A percentile compares a stretch with the other conserved stretches of the same genome.
These are phyloP conservation scores for Cladosporium sp. DNA, from an alignment of 2,329 filamentous ascomycete species.

Conservation along the genomic window DNA sequence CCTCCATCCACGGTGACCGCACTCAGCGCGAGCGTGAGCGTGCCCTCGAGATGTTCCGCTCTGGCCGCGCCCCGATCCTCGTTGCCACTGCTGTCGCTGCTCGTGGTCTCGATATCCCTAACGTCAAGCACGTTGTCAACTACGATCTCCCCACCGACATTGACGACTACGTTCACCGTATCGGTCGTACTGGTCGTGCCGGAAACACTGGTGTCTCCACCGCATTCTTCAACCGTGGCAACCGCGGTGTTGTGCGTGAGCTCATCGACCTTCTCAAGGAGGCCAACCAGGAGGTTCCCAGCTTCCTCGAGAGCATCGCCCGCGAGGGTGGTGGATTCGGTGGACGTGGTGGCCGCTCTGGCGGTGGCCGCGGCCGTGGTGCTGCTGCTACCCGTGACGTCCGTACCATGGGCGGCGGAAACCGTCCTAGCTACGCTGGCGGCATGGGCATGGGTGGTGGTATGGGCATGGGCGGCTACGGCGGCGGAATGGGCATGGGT, in stretches of 20 bases:
- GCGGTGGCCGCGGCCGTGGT: conserved; percentile 71
- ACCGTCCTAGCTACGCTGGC: conserved; percentile 59
- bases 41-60: conserved; percentile 95
- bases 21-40: conserved; percentile 98
- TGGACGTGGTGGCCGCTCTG: conserved; percentile 60
- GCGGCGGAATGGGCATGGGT: conserved; percentile 37
- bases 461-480: conserved; percentile 34
- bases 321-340: conserved; percentile 83
- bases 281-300: conserved; percentile 92
- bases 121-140: conserved; percentile 96
- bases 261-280: conserved; percentile 97
- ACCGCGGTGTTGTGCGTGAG: conserved; percentile 94
- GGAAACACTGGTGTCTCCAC: conserved; percentile 98
- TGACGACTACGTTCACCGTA: conserved; percentile 98
- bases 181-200: conserved; percentile 98
- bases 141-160: conserved; percentile 99
- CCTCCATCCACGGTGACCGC: conserved; percentile 96
- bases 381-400: conserved; percentile 75
- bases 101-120: conserved; percentile 83
- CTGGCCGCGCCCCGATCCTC: conserved; percentile 88
- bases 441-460: conserved; percentile 42
- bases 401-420: conserved; percentile 54
- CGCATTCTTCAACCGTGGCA: conserved; percentile 99
- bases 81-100: conserved; percentile 97
- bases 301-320: conserved; percentile 94